Base-by-base conservation (phyloP, 768 basidiomycete species). In the Mycena amicta region DNA sequence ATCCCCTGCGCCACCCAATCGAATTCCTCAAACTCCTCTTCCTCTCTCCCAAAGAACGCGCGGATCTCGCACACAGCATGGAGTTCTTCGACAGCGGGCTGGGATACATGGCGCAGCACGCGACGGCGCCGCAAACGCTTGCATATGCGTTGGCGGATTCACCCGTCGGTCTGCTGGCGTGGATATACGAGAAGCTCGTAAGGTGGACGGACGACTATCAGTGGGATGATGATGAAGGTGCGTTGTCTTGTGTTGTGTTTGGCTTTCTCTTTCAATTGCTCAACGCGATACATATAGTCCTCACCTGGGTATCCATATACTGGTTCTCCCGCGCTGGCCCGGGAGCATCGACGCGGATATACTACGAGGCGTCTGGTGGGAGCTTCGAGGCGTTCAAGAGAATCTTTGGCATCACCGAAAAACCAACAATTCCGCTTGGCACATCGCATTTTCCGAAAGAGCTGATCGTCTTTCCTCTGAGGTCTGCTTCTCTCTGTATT, bases 251-350 rank as follows among this genome's bases (percentile, higher is more conserved):
- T 18, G 33, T 8, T 37, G 11, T 18, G 18, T 18, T 37, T 37
- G 33, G 33, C 8, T 37, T 37, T n/a, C n/a, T n/a, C n/a, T n/a
- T n/a, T n/a, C n/a, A n/a, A n/a, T n/a, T n/a, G n/a, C n/a, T n/a
- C n/a, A n/a, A n/a, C n/a, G n/a, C n/a, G 33, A 37, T 37, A 8
- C 43, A 8, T 15, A 8, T 55, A 85, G 84, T 85, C 4, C 61
- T 86, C 20, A 84, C 81, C 0, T 86, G 84, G 84, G 68, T 85
- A 22, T 84, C 83, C 2, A 74, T 85, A 12, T 84, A 81, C 64
- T 81, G 77, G 76, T 84, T 85, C 71, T 86, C 85, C 6, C 75
- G 77, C 11, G 75, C 80, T 0, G 85, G 85, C 0, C 85, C 87
- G 4, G 76, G 83, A 2, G 83, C 86, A 0, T 80, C 86, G 0